A percentile compares a stretch with the other conserved stretches of the same genome.
phyloP scores from a whole-genome alignment of 2,329 filamentous ascomycete genomes.

The Malbranchea zuffiana region DNA sequence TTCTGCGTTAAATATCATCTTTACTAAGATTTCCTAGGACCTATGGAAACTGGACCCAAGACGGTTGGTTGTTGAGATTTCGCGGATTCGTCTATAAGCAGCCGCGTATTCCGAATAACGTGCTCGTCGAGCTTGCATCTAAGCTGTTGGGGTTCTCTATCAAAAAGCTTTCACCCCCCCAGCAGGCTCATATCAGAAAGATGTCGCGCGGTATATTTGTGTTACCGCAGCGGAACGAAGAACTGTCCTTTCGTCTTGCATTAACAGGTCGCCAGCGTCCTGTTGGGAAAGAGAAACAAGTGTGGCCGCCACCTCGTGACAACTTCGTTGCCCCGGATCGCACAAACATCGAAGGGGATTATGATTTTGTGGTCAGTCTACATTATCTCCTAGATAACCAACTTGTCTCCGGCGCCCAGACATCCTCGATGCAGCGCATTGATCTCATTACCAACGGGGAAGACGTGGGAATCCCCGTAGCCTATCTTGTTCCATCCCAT shows the following conservation, averaged over 20 bases:
- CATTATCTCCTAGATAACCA: slow-evolving; percentile 44
- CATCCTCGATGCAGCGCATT: slow-evolving; percentile 53
- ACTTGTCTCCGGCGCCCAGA: slow-evolving; percentile 53
- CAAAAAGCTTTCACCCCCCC: slow-evolving; percentile 47
- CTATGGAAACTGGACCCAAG: slow-evolving; percentile 68
- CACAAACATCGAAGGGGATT: slow-evolving; percentile 60
- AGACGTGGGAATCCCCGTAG: slow-evolving; percentile 53
- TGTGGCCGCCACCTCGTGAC: slow-evolving; percentile 46
- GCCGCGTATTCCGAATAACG: slow-evolving; percentile 54
- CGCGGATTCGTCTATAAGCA: slow-evolving; percentile 76
- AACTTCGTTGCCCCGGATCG: slow-evolving; percentile 56
- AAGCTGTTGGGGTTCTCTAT: slow-evolving; percentile 57
- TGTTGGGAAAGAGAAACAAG: slow-evolving; percentile 44
- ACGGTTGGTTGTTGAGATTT: slow-evolving; percentile 64
- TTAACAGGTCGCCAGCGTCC: slow-evolving; percentile 48
- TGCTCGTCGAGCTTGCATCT: slow-evolving; percentile 58
- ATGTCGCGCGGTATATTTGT: slow-evolving; percentile 62
- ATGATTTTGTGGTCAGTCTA: slow-evolving; percentile 58
- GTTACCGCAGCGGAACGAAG: slow-evolving; percentile 48
- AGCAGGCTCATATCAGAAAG: slow-evolving; percentile 61
- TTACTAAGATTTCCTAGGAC: slow-evolving; percentile 5
- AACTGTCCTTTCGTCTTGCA: slow-evolving; percentile 8
- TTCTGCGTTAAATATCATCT: neutral
- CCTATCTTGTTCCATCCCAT: slow-evolving; percentile 59
- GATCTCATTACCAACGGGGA: slow-evolving; percentile 58